These are phyloP conservation scores for Xylariomycetidae sp. DNA, from an alignment of 2,329 filamentous ascomycete species.

Conservation along the genomic window DNA sequence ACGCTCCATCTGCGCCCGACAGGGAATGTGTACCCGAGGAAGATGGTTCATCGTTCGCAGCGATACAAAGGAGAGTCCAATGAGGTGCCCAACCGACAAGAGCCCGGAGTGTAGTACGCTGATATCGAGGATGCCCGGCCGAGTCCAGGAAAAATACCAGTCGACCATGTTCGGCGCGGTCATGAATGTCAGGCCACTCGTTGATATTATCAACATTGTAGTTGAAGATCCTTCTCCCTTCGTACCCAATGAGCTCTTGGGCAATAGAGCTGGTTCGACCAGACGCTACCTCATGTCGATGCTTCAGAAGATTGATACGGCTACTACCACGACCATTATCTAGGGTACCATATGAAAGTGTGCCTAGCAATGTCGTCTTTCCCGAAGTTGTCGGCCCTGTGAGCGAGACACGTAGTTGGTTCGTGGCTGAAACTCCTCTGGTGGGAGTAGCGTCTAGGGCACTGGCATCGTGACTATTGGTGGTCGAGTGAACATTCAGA, in stretches of 20 bases:
- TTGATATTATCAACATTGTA: conserved; percentile 83
- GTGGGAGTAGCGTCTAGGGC: conserved; percentile 23
- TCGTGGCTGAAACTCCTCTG: conserved; percentile 49
- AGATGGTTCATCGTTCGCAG: conserved; percentile 62
- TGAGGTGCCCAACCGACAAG: conserved; percentile 95
- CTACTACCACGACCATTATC: conserved; percentile 93
- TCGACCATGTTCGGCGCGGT: conserved; percentile 65
- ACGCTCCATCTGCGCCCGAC: conserved; percentile 42
- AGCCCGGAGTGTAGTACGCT: conserved; percentile 81
- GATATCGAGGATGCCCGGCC: conserved; percentile 83
- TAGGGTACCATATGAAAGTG: conserved; percentile 77
- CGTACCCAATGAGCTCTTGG: conserved; percentile 88
- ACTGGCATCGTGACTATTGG: conserved; percentile 16
- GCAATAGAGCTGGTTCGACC: conserved; percentile 93
- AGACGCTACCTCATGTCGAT: conserved; percentile 87
- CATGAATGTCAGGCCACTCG: conserved; percentile 93
- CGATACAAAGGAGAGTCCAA: conserved; percentile 85
- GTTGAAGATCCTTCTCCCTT: conserved; percentile 61
- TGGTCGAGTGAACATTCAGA: conserved; percentile 36
- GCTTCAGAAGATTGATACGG: conserved; percentile 80
- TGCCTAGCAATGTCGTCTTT: conserved; percentile 87
- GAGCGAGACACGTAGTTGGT: conserved; percentile 81
- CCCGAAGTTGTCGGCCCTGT: conserved; percentile 87
- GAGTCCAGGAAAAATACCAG: conserved; percentile 89
- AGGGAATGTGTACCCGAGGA: conserved; percentile 38